Evolutionary conservation across 139 green algal species (phyloP), one percentile per base, ranked within the genome.

Genomic region (Zygnema circumcarinatum): DNA sequence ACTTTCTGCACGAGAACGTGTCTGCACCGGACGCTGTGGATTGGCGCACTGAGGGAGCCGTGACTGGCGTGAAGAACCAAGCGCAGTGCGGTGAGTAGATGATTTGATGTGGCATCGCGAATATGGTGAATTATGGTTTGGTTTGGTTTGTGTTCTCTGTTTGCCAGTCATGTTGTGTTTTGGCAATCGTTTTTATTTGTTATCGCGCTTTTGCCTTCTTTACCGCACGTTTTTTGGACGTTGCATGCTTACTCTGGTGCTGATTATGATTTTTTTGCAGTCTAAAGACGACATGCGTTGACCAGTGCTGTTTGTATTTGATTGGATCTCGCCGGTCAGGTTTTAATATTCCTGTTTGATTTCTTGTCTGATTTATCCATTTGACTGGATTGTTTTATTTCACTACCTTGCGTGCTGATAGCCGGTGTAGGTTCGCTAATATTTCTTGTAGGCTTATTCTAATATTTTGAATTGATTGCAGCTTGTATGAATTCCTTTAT

Each of bases 61-160:
- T 99, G 0, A 95, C 95, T 11, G 56, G 85, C 76, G 95, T 98
- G 2, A 99, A 99, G 93, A 98, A 99, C 91, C 96, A 99, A 82
- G 79, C 73, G 11, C 91, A 95, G 92, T 99, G 97, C 89, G 97
- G 97, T 91, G 80, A 89, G 76, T 38, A n/a, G 32, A 25, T 29
- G 32, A 11, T 2, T 22, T 83, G 20, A 41, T 74, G n/a, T n/a
- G n/a, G n/a, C n/a, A n/a, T n/a, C n/a, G n/a, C n/a, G 56, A 31
- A 31, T 29, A 31, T 72, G 56, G 25, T 25, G 25, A 25, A 29
- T 72, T 25, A 72, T 72, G 25, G 56, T 29, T 72, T 72, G 25
- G 25, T 29, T 72, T 72, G 29, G 56, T 31, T 72, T 72, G 25
- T 72, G 25, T 72, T 29, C 56, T 72, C 56, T 72, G 25, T 72